Evolutionary conservation across 257 asterid species (phyloP).

Genomic region (Vinca minor): DNA sequence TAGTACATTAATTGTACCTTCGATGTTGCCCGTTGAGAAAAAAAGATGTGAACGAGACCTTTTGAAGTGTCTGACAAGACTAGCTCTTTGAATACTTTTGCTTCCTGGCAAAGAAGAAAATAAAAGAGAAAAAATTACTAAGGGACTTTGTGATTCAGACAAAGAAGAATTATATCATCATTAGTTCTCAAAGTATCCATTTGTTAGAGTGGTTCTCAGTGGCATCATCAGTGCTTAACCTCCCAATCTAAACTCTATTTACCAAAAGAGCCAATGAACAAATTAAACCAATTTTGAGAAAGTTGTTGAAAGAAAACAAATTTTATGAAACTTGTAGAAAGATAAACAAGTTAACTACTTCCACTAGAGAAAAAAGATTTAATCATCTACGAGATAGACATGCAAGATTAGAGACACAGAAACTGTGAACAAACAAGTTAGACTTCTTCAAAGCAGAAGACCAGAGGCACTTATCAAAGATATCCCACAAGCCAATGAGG

Average conservation of each 20-base stretch:
- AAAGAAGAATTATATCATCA: not conserved
- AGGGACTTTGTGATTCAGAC: not conserved
- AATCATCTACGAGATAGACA: not conserved
- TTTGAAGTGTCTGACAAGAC: conserved; percentile 58
- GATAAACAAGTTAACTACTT: not conserved
- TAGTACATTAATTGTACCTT: conserved; percentile 45
- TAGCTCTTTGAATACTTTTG: conserved; percentile 49
- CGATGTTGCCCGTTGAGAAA: conserved; percentile 71
- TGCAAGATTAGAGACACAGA: not conserved
- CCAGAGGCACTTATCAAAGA: not conserved
- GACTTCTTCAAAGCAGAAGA: not conserved
- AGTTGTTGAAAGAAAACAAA: not conserved
- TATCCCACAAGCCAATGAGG: not conserved
- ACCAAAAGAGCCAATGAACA: not conserved
- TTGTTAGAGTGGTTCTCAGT: not conserved
- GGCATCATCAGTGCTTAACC: not conserved
- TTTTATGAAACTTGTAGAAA: not conserved
- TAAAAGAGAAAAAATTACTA: not conserved
- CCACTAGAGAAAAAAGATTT: not conserved
- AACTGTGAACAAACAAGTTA: not conserved
- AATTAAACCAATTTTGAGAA: not conserved
- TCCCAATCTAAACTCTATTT: not conserved
- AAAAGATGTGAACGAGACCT: conserved; percentile 89
- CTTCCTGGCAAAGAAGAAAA: conserved; percentile 47
- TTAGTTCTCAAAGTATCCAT: not conserved